phyloP scores from a whole-genome alignment of 495 filamentous ascomycete species.

The Podospora fimiseda region DNA sequence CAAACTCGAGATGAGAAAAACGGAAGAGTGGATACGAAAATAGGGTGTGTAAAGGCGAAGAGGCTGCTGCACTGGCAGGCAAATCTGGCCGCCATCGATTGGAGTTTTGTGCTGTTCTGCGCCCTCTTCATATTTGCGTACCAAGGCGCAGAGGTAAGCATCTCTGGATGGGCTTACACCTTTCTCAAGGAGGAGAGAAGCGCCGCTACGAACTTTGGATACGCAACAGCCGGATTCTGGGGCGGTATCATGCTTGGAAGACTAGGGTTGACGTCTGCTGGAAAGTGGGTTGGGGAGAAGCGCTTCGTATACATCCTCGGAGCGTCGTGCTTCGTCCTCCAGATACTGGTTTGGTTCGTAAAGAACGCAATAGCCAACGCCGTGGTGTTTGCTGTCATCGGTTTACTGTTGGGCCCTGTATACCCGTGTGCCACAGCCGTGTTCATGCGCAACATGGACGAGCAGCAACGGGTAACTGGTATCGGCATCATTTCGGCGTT shows the following conservation, averaged over 20 bases:
- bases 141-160: conserved; percentile 70
- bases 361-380: conserved; percentile 65
- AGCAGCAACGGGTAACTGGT: conserved; percentile 57
- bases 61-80: conserved; percentile 4
- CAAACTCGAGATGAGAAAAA: not conserved
- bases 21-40: too few relatives aligned
- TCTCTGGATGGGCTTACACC: conserved; percentile 77
- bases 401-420: conserved; percentile 70
- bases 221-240: conserved; percentile 82
- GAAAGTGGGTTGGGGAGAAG: conserved; percentile 62
- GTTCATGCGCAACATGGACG: conserved; percentile 55
- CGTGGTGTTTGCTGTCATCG: conserved; percentile 64
- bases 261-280: conserved; percentile 57
- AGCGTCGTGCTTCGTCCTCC: conserved; percentile 53
- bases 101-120: conserved; percentile 56
- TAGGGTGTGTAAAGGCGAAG: not conserved
- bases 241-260: conserved; percentile 69
- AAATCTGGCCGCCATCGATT: conserved; percentile 40
- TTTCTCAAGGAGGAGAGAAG: conserved; percentile 66
- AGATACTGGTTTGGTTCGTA: conserved; percentile 69
- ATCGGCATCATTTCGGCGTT: conserved; percentile 66
- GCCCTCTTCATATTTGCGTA: conserved; percentile 77
- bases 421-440: conserved; percentile 66
- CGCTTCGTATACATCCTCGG: conserved; percentile 55
- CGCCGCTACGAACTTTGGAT: conserved; percentile 58